Base-by-base conservation (phyloP, 192 early-diverging fungal species). In the Mortierella antarctica region DNA sequence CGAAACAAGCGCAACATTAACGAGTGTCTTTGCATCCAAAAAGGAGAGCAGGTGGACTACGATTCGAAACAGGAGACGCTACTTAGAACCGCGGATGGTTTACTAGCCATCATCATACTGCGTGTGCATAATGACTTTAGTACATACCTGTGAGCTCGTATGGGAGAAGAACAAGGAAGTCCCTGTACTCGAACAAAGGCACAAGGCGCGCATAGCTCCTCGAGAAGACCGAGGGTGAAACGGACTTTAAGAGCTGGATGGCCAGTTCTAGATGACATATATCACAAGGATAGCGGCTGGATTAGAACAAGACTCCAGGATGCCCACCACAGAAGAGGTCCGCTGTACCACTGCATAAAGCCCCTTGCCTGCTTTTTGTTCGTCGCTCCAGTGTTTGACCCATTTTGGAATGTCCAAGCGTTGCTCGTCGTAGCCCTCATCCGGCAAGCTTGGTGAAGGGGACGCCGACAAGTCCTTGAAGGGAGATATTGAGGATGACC, bases 31-130 rank as follows among this genome's bases (percentile, higher is more conserved):
- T 46, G 80, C 73, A 64, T 89, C 88, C 13, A 86, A 51, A 55
- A 85, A 87, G 6, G 84, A 72, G 14, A 93, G 81, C 41, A 93
- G 79, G 41, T 88, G 82, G 5, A 89, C 57, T 56, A 70, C 14
- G 2, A 40, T 12, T 42, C 18, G 11, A 39, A 14, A 39, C 8
- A 15, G n/a, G 31, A 11, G 9, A 62, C 2, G n/a, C n/a, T 52
- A 5, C 9, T 7, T 47, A 13, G 4, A 14, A 39, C 5, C 6
- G 42, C 17, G 31, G 12, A 21, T 31, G 1, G 67, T 11, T 42
- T 18, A 53, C 39, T 4, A 21, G 17, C 41, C n/a, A 6, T 54
- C 15, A 18, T 10, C 10, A 4, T 5, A 1, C 2, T 47, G 46
- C 41, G 40, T 45, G 40, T 4, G n/a, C 0, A 47, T 7, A 46